A percentile compares a stretch with the other conserved stretches of the same genome.
phyloP scores from a whole-genome alignment of 176 grass and related monocot genomes.

The Bolboschoenus planiculmis region DNA sequence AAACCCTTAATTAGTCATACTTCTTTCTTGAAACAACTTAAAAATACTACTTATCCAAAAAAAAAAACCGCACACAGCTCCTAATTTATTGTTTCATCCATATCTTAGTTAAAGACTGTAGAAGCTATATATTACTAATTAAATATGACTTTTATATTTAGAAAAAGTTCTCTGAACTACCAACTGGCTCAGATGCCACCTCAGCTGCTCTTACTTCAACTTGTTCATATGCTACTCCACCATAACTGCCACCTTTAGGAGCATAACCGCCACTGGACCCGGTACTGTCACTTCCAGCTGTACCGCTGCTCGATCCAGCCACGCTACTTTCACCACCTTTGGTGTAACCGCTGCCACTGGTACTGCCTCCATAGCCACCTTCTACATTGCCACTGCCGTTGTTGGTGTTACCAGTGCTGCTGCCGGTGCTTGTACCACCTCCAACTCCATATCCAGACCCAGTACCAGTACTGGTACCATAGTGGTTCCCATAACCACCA shows the following conservation, averaged over 20 bases:
- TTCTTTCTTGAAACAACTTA: conserved; percentile 1
- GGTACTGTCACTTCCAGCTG: background rate
- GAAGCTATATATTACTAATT: background rate
- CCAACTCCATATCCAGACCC: background rate
- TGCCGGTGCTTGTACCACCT: background rate
- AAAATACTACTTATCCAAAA: background rate
- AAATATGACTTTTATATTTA: background rate
- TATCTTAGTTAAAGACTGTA: background rate
- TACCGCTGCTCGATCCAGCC: background rate
- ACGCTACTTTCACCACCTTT: background rate
- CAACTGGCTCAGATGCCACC: background rate
- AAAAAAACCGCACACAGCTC: background rate
- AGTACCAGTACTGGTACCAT: background rate
- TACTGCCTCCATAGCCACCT: background rate
- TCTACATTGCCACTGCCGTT: conserved; percentile 10
- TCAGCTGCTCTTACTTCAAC: background rate
- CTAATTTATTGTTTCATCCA: conserved; percentile 7
- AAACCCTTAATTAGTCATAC: background rate
- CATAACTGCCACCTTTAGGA: conserved; percentile 1
- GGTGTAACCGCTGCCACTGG: background rate
- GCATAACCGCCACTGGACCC: background rate
- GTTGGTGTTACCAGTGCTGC: background rate
- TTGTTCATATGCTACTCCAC: conserved; percentile 5
- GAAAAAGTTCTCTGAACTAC: background rate
- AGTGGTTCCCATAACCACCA: conserved; percentile 4